phyloP scores from a whole-genome alignment of 2,329 filamentous ascomycete genomes.

The Penicillium sp. region DNA sequence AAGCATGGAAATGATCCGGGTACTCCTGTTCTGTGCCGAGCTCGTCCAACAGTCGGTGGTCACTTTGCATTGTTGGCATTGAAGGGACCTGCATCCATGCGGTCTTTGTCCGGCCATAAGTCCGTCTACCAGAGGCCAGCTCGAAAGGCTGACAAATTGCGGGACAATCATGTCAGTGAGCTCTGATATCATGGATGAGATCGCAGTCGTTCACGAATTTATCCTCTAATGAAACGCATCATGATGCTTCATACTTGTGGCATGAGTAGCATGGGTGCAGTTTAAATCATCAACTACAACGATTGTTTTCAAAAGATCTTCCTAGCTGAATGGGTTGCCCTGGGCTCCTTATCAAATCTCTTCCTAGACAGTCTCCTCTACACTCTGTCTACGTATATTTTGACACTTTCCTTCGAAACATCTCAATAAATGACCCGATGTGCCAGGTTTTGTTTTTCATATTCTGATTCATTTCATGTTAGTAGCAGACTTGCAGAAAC shows the following conservation, averaged over 20 bases:
- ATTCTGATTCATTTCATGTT: no score
- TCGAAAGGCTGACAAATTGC: background rate
- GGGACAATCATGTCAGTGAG: constrained; percentile 13
- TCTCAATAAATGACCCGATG: no score
- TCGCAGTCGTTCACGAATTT: background rate
- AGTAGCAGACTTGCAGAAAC: no score
- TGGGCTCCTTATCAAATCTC: background rate
- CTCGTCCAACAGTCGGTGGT: constrained; percentile 44
- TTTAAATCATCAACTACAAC: background rate
- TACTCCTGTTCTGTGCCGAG: constrained; percentile 34
- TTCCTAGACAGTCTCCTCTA: no score
- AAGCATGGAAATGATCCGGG: constrained; percentile 31
- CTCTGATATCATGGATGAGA: constrained; percentile 3
- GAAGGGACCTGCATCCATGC: constrained; percentile 29
- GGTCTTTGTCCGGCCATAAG: constrained; percentile 10
- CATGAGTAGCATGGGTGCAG: background rate
- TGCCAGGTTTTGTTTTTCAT: no score
- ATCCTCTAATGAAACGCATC: background rate
- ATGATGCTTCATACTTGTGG: background rate
- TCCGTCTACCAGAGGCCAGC: background rate
- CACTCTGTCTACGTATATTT: no score
- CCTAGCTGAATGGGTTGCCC: no score
- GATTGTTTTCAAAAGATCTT: no score
- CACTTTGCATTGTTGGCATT: constrained; percentile 45
- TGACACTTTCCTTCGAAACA: no score